Base-by-base conservation (phyloP, 129 eudicot species). In the Centaurea solstitialis region DNA sequence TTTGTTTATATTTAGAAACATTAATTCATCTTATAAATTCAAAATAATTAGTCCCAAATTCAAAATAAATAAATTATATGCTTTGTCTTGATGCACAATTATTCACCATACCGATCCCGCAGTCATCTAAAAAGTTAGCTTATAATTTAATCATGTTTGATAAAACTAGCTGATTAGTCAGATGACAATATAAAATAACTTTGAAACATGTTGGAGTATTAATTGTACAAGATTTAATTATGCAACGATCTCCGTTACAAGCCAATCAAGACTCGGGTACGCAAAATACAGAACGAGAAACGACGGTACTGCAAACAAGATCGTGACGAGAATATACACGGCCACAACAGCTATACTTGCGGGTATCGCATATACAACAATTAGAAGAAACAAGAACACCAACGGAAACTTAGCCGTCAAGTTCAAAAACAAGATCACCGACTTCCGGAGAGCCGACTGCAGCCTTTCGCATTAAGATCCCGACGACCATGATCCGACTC, bases 291-390 rank as follows among this genome's bases (percentile, higher is more conserved):
- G 47, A 41, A 90, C 89, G 61, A 92, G 81, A 74, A 92, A 86
- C 13, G 97, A 85, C 17, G 94, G 94, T 37, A 92, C 76, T 0
- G 91, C 97, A 72, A 92, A 90, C 40, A 92, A 75, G 78, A 92
- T 70, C 3, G 94, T 92, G 77, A 92, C 72, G 1, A 88, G 69
- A 82, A 92, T 50, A 82, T 88, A 90, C 71, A 92, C 77, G 74
- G 68, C 75, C 30, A 92, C 50, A 68, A 90, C 80, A 17, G 79
- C 80, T 22, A 79, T 82, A 79, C 94, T 88, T 38, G 86, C 83
- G 17, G 97, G 94, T 28, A 92, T 26, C 7, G 82, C 93, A 75
- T 81, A 82, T 33, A 87, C 43, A 64, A 88, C 85, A 69, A 90
- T 76, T 24, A 87, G 47, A 77, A 87, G 79, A 75, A 92, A 85